Conservation (phyloP, 2,329 filamentous ascomycete genomes). For the Myriosclerotinia duriaeana region DNA sequence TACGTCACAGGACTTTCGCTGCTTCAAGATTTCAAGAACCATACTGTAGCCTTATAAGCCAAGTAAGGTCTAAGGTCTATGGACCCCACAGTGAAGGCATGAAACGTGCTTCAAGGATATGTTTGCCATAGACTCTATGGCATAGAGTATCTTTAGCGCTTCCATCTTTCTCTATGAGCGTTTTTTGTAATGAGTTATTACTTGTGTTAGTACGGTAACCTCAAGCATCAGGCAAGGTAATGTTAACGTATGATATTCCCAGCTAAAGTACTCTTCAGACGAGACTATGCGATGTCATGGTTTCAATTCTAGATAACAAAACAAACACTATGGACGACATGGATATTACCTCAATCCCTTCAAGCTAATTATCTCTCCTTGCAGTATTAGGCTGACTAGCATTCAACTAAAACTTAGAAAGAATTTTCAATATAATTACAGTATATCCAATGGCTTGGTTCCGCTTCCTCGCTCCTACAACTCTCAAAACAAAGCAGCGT, state of each 20-base stretch:
- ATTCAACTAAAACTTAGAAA: background rate
- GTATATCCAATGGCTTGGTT: background rate
- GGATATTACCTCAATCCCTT: background rate
- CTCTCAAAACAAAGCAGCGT: conserved; percentile 19
- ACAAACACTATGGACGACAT: too few species aligned
- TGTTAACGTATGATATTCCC: background rate
- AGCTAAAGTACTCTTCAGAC: background rate
- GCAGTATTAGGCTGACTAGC: too few species aligned
- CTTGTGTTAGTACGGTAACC: background rate
- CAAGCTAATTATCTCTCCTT: background rate
- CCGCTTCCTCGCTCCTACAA: background rate
- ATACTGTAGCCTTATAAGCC: conserved; percentile 14
- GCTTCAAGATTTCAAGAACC: conserved; percentile 5
- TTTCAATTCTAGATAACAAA: background rate
- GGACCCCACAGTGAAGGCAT: conserved; percentile 14
- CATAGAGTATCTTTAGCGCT: background rate
- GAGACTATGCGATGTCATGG: background rate
- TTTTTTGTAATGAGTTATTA: background rate
- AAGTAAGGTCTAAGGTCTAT: background rate
- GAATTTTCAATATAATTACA: background rate
- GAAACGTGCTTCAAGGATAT: conserved; percentile 16
- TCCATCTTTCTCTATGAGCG: background rate
- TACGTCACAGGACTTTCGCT: background rate
- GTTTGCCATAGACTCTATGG: background rate
- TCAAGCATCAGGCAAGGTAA: background rate